phyloP scores from a whole-genome alignment of 257 asterid genomes.

The Solanum megistacrolobum region DNA sequence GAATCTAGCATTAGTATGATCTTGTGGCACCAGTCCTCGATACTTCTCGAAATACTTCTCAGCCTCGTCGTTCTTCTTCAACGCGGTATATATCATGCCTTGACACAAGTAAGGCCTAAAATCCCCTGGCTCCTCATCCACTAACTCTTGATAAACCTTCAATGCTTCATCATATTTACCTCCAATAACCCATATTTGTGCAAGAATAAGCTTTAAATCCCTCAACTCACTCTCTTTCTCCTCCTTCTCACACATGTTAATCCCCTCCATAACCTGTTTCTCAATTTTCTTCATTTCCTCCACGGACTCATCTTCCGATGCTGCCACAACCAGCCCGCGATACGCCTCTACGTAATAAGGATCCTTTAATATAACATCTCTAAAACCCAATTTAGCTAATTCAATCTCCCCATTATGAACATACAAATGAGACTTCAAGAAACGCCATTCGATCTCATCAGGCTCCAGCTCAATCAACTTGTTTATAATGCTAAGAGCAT shows the following conservation, averaged over 20 bases:
- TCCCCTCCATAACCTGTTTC: conserved; percentile 38
- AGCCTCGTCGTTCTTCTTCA: conserved; percentile 67
- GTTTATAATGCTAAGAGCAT: not conserved
- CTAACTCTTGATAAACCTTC: conserved; percentile 53
- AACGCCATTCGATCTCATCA: not conserved
- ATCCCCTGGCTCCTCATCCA: conserved; percentile 83
- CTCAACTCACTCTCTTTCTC: conserved; percentile 42
- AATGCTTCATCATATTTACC: conserved; percentile 58
- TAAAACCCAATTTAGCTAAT: not conserved
- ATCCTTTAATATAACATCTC: not conserved
- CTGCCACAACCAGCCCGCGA: not conserved
- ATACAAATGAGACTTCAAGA: not conserved
- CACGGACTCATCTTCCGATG: not conserved
- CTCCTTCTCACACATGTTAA: conserved; percentile 44
- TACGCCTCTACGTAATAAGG: not conserved
- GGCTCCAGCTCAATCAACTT: not conserved
- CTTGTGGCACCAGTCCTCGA: conserved; percentile 66
- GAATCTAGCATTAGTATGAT: conserved; percentile 63
- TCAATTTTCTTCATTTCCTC: conserved; percentile 18
- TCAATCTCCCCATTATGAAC: not conserved
- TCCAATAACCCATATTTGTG: conserved; percentile 69
- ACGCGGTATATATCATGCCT: conserved; percentile 67
- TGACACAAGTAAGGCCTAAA: conserved; percentile 89
- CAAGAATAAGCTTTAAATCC: conserved; percentile 73
- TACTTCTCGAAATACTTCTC: conserved; percentile 77